phyloP scores from a whole-genome alignment of 345 rosid genomes.

The Camelina laxa region DNA sequence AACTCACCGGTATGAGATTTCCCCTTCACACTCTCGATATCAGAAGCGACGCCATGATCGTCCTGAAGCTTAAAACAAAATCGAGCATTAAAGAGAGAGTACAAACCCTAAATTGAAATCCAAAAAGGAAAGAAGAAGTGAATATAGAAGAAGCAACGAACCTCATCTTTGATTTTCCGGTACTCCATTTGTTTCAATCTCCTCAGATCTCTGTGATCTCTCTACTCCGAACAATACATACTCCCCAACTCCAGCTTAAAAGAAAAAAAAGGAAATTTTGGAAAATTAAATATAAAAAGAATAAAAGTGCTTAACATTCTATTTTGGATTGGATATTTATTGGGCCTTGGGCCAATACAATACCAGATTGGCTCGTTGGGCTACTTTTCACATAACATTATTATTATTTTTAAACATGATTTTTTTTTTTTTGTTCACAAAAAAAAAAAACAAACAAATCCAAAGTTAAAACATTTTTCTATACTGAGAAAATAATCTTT shows the following conservation, averaged over 20 bases:
- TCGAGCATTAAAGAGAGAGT: conserved; percentile 9
- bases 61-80: conserved; percentile 34
- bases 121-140: neutral
- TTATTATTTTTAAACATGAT: neutral
- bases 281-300: neutral
- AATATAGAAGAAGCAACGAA: conserved; percentile 18
- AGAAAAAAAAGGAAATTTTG: neutral
- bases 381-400: neutral
- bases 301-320: neutral
- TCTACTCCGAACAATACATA: conserved; percentile 6
- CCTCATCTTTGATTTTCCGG: conserved; percentile 82
- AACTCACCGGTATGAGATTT: conserved; percentile 39
- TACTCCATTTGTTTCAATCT: conserved; percentile 66
- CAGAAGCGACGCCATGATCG: conserved; percentile 39
- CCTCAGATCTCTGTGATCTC: conserved; percentile 50
- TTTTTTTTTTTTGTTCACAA: no score
- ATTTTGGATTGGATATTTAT: neutral
- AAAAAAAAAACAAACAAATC: neutral
- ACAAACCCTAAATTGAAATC: neutral
- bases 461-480: no score
- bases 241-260: neutral
- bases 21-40: conserved; percentile 43
- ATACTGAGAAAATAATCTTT: neutral
- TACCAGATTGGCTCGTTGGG: neutral
- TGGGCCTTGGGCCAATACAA: neutral